These are phyloP conservation scores for Cyathus striatus DNA, from an alignment of 768 basidiomycete genomes.

Conservation along the genomic window DNA sequence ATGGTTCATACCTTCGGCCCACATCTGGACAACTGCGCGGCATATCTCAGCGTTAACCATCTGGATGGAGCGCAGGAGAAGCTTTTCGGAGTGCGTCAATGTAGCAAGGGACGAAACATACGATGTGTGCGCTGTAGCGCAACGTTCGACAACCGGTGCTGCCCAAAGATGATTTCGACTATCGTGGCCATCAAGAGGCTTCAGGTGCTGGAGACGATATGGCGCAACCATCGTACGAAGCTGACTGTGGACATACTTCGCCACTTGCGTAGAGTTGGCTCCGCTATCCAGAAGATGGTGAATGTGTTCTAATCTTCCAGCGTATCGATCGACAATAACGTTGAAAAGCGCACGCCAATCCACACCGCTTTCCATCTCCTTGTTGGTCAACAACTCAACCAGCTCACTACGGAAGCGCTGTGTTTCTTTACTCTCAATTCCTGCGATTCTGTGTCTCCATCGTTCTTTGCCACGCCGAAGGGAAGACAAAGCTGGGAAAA, in stretches of 20 bases:
- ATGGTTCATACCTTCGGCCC: slow-evolving; percentile 3
- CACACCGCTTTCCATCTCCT: slow-evolving; percentile 21
- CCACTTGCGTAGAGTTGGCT: slow-evolving; percentile 4
- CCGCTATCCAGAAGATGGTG: slow-evolving; percentile 23
- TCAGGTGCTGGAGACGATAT: no score
- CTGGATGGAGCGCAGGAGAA: slow-evolving; percentile 1
- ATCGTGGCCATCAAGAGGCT: no score
- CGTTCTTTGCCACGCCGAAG: slow-evolving; percentile 23
- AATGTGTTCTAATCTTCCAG: slow-evolving; percentile 33
- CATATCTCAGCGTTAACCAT: slow-evolving; percentile 3
- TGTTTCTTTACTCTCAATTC: slow-evolving; percentile 22
- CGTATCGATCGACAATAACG: slow-evolving; percentile 35
- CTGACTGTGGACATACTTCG: slow-evolving; percentile 19
- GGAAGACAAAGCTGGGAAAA: slow-evolving; percentile 30
- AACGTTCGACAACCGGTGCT: slow-evolving; percentile 19
- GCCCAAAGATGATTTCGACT: no score
- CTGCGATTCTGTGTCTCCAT: slow-evolving; percentile 27
- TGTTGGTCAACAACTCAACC: slow-evolving; percentile 13
- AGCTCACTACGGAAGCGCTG: slow-evolving; percentile 17
- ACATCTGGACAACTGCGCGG: slow-evolving; percentile 4
- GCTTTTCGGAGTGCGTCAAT: slow-evolving; percentile 19
- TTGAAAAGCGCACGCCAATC: slow-evolving; percentile 37
- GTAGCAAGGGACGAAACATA: not conserved
- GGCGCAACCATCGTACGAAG: slow-evolving; percentile 24
- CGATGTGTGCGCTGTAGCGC: slow-evolving; percentile 22